A percentile compares a stretch with the other conserved stretches of the same genome.
Evolutionary conservation across 805 yeast species (phyloP).

Genomic region (Starmerella sp.): DNA sequence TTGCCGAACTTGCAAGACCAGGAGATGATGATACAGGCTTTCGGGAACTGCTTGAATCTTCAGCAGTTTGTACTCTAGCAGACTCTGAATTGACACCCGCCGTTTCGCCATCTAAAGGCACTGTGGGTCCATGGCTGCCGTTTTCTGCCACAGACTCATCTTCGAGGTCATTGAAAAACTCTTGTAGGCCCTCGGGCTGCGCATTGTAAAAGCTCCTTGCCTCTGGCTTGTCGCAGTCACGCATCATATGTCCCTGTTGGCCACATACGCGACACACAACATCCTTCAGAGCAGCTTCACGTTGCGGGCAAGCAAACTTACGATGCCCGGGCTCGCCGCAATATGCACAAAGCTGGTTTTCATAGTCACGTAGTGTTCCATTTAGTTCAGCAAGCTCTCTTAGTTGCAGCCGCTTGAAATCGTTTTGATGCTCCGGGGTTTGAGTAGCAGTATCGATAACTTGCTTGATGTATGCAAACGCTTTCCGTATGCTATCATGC

Average conservation of each 20-base stretch:
- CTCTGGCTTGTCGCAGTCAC: slow-evolving; percentile 52
- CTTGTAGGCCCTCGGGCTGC: slow-evolving; percentile 15
- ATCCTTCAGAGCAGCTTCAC: slow-evolving; percentile 39
- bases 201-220: neutral
- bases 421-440: slow-evolving; percentile 90
- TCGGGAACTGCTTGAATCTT: too few relatives aligned
- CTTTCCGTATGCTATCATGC: slow-evolving; percentile 63
- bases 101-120: neutral
- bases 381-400: slow-evolving; percentile 86
- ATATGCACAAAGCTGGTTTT: slow-evolving; percentile 46
- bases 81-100: too few relatives aligned
- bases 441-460: slow-evolving; percentile 73
- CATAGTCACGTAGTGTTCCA: slow-evolving; percentile 85
- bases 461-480: slow-evolving; percentile 59
- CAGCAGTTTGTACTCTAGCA: too few relatives aligned
- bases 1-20: slow-evolving; percentile 10
- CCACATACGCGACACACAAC: slow-evolving; percentile 74
- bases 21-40: slow-evolving; percentile 17
- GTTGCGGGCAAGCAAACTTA: slow-evolving; percentile 71
- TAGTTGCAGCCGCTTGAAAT: slow-evolving; percentile 77
- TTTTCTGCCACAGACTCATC: neutral
- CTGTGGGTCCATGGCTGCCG: neutral
- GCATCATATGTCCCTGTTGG: slow-evolving; percentile 69
- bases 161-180: slow-evolving; percentile 7
- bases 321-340: slow-evolving; percentile 78